Percentiles rank a stretch among this genome's conserved stretches.
phyloP scores from a whole-genome alignment of 192 early-diverging fungal genomes.

The Mortierella alpina region DNA sequence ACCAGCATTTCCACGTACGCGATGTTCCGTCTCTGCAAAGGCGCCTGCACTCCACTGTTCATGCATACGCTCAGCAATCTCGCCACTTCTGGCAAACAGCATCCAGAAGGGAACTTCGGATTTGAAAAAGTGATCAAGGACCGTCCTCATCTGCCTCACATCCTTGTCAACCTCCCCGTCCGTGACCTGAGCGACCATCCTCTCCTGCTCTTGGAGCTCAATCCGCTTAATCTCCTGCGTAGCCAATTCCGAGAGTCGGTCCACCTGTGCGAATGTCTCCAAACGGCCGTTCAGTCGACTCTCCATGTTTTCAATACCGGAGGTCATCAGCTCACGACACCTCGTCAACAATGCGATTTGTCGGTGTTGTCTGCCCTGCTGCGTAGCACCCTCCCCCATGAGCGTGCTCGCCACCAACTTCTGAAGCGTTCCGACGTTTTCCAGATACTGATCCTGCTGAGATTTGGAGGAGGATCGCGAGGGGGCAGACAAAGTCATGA shows the following conservation, averaged over 20 bases:
- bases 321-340: slow-evolving; percentile 33
- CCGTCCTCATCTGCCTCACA: slow-evolving; percentile 26
- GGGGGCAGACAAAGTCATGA: slow-evolving; percentile 18
- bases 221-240: slow-evolving; percentile 46
- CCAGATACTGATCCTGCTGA: slow-evolving; percentile 12
- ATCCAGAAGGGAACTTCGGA: slow-evolving; percentile 47
- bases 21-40: slow-evolving; percentile 48
- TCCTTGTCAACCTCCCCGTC: slow-evolving; percentile 46
- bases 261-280: slow-evolving; percentile 38
- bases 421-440: slow-evolving; percentile 30
- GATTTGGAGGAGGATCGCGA: background rate
- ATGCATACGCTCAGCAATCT: slow-evolving; percentile 49
- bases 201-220: slow-evolving; percentile 23
- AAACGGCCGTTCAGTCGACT: slow-evolving; percentile 24
- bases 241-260: slow-evolving; percentile 31
- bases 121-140: slow-evolving; percentile 47
- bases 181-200: slow-evolving; percentile 37
- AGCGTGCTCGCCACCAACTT: slow-evolving; percentile 35
- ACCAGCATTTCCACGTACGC: slow-evolving; percentile 10
- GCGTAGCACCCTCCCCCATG: background rate
- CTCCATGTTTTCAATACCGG: slow-evolving; percentile 45
- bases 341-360: slow-evolving; percentile 29
- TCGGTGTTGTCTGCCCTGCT: slow-evolving; percentile 21
- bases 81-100: slow-evolving; percentile 44
- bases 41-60: slow-evolving; percentile 43